Conservation (phyloP, 164 flowering plant genomes). For the Tinospora cordifolia region DNA sequence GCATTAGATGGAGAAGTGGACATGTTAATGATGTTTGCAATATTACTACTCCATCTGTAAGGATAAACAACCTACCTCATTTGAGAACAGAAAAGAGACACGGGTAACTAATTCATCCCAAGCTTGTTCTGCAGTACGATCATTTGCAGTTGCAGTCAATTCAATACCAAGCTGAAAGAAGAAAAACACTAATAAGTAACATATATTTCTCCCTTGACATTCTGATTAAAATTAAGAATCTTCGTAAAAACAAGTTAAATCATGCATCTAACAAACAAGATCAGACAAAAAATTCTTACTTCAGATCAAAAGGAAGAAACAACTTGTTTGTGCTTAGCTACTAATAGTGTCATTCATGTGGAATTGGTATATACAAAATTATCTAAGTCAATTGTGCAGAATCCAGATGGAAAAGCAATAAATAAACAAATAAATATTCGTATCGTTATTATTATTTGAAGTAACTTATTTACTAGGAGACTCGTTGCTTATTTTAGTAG, state of each 20-base stretch:
- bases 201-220: no score
- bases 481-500: no score
- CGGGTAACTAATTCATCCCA: constrained; percentile 56
- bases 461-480: not conserved
- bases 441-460: not conserved
- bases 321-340: not conserved
- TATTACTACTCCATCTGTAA: not conserved
- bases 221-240: no score
- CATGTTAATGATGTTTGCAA: not conserved
- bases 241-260: no score
- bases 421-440: not conserved
- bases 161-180: constrained; percentile 67
- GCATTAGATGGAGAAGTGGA: not conserved
- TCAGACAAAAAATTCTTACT: not conserved
- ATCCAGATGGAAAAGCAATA: not conserved
- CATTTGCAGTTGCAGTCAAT: constrained; percentile 16
- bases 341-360: no score
- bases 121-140: constrained; percentile 39
- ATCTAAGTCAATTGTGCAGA: no score
- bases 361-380: no score
- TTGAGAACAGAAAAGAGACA: constrained; percentile 54
- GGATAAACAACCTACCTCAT: constrained; percentile 50
- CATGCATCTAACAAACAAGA: no score
- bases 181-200: constrained; percentile 1
- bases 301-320: not conserved